Evolutionary conservation across 2,329 filamentous ascomycete species (phyloP).

Genomic region (Colletotrichum chlorophyti): DNA sequence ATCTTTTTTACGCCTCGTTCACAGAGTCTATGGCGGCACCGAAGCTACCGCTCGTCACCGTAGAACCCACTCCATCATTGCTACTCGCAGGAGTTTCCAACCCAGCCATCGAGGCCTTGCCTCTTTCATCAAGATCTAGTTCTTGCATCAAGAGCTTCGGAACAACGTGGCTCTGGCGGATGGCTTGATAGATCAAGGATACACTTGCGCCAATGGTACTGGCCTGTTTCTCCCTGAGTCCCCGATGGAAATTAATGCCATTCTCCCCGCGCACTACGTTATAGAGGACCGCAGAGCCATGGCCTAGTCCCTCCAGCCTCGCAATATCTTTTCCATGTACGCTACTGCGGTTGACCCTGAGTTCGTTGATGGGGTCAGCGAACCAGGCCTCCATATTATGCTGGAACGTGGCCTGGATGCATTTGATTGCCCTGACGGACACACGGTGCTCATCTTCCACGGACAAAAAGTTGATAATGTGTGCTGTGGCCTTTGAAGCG

Average conservation of each 20-base stretch:
- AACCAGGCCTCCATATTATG: slow-evolving; percentile 22
- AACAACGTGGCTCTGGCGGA: slow-evolving; percentile 11
- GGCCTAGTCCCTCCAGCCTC: slow-evolving; percentile 33
- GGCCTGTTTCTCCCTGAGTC: slow-evolving; percentile 37
- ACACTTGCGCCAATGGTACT: slow-evolving; percentile 42
- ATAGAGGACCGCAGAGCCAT: slow-evolving; percentile 39
- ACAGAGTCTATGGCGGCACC: no score
- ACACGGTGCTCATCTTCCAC: background rate
- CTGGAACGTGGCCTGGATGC: background rate
- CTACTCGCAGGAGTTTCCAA: background rate
- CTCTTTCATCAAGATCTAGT: background rate
- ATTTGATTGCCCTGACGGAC: background rate
- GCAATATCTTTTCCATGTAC: background rate
- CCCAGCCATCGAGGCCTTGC: background rate
- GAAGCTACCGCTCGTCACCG: no score
- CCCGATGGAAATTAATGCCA: slow-evolving; percentile 37
- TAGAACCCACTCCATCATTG: background rate
- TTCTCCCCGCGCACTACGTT: slow-evolving; percentile 37
- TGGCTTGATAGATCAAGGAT: slow-evolving; percentile 38
- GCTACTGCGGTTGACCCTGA: background rate
- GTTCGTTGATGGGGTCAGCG: slow-evolving; percentile 6
- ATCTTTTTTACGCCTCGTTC: no score
- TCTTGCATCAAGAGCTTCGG: slow-evolving; percentile 18
- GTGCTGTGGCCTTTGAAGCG: slow-evolving; percentile 5
- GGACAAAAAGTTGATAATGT: slow-evolving; percentile 8